These are phyloP conservation scores for Populus hybrid DNA, from an alignment of 441 rosid genomes.

Conservation along the genomic window DNA sequence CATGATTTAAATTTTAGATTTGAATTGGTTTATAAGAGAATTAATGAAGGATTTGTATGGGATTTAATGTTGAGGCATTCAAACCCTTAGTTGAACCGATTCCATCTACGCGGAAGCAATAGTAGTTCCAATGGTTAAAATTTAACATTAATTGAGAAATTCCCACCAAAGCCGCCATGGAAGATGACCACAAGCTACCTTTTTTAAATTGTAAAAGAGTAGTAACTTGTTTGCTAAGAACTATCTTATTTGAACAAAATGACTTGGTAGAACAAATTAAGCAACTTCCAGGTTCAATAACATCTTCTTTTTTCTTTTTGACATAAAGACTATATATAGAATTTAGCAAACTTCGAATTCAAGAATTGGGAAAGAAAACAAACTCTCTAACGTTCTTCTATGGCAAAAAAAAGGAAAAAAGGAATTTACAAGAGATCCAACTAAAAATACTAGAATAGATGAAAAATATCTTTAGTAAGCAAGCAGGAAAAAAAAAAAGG, in stretches of 20 bases:
- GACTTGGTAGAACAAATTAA: not conserved
- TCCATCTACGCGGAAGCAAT: conserved; percentile 6
- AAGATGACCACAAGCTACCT: not conserved
- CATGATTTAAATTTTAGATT: conserved; percentile 4
- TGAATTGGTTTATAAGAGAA: not conserved
- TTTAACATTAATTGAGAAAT: not conserved
- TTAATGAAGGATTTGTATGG: not conserved
- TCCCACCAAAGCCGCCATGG: conserved; percentile 1
- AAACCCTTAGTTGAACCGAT: not conserved
- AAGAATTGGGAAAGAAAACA: not conserved
- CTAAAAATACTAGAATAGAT: not conserved
- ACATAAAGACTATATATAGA: not conserved
- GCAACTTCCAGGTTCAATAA: not conserved
- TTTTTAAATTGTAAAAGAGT: not conserved
- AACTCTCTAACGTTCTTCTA: not conserved
- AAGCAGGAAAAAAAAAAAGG: not conserved
- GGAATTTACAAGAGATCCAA: conserved; percentile 11
- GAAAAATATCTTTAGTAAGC: not conserved
- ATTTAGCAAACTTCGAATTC: conserved; percentile 5
- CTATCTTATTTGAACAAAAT: not conserved
- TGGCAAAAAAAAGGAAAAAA: not conserved
- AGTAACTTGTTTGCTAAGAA: not conserved
- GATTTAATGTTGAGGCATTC: not conserved
- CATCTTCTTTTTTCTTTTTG: not conserved
- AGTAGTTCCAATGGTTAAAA: not conserved